These are phyloP conservation scores for Ustilago crameri DNA, from an alignment of 1,284 basidiomycete species.

Conservation along the genomic window DNA sequence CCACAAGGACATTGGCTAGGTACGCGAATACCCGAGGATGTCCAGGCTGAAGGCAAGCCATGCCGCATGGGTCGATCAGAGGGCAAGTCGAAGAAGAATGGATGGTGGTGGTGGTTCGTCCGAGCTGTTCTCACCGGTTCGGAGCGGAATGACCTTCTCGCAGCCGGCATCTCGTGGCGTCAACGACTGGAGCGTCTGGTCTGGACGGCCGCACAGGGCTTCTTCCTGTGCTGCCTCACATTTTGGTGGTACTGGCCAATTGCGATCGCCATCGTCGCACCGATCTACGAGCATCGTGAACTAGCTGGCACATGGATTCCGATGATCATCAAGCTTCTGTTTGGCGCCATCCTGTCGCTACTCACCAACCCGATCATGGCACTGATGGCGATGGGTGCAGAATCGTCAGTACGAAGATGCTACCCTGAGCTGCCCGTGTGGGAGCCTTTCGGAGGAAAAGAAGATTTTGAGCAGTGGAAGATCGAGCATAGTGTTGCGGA, in stretches of 20 bases:
- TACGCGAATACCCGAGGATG: slow-evolving; percentile 34
- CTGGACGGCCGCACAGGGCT: slow-evolving; percentile 62
- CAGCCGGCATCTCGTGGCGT: slow-evolving; percentile 46
- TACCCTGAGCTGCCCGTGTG: slow-evolving; percentile 54
- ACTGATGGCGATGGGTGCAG: slow-evolving; percentile 64
- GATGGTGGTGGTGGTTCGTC: slow-evolving; percentile 57
- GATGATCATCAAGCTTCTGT: slow-evolving; percentile 67
- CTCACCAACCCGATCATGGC: slow-evolving; percentile 66
- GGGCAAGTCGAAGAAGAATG: slow-evolving; percentile 22
- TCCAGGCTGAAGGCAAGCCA: slow-evolving; percentile 22
- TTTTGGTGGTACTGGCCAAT: slow-evolving; percentile 67
- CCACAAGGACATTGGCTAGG: slow-evolving; percentile 54
- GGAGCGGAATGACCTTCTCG: slow-evolving; percentile 58
- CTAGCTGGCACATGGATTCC: slow-evolving; percentile 66
- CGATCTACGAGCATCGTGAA: slow-evolving; percentile 62
- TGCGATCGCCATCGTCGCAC: slow-evolving; percentile 62
- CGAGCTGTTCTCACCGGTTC: slow-evolving; percentile 52
- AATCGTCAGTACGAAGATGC: slow-evolving; percentile 49
- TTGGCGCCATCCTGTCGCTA: slow-evolving; percentile 57
- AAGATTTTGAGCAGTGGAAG: slow-evolving; percentile 43
- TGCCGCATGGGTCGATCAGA: slow-evolving; percentile 53
- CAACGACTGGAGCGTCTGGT: slow-evolving; percentile 56
- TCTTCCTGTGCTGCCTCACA: slow-evolving; percentile 51
- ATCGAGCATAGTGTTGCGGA: slow-evolving; percentile 31
- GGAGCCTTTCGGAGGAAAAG: slow-evolving; percentile 38